Evolutionary conservation across 2,329 filamentous ascomycete species (phyloP).

Genomic region (Neopestalotiopsis clavispora): DNA sequence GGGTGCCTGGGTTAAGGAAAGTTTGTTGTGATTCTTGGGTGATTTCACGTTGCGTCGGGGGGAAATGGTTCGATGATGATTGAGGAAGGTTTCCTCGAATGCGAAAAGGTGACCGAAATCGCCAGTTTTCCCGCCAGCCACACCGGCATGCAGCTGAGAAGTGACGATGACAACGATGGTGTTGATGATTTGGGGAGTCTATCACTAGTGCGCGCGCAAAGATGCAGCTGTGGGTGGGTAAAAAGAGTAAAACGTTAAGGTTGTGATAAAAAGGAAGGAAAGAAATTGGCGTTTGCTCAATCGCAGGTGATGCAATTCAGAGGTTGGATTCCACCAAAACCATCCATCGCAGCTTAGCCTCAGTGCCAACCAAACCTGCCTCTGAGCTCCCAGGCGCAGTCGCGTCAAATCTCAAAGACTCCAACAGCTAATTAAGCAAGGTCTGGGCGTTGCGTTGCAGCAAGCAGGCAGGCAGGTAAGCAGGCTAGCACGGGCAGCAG

Average conservation of each 20-base stretch:
- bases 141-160: neutral
- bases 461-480: neutral
- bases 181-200: neutral
- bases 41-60: neutral
- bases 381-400: conserved; percentile 5
- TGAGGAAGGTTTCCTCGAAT: neutral
- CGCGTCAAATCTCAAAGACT: conserved; percentile 2
- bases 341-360: conserved; percentile 12
- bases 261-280: neutral
- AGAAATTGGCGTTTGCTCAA: conserved; percentile 5
- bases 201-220: neutral
- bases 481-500: too few relatives aligned
- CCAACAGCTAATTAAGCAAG: conserved; percentile 11
- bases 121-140: neutral
- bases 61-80: neutral
- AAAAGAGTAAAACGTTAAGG: neutral
- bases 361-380: conserved; percentile 5
- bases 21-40: neutral
- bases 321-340: conserved; percentile 11
- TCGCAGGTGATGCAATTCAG: conserved; percentile 15
- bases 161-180: neutral
- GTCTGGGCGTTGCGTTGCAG: neutral
- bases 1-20: neutral
- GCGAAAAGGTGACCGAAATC: neutral
- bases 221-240: neutral